Base-by-base conservation (phyloP, 345 rosid species). In the Eucalyptus leucophloia region DNA sequence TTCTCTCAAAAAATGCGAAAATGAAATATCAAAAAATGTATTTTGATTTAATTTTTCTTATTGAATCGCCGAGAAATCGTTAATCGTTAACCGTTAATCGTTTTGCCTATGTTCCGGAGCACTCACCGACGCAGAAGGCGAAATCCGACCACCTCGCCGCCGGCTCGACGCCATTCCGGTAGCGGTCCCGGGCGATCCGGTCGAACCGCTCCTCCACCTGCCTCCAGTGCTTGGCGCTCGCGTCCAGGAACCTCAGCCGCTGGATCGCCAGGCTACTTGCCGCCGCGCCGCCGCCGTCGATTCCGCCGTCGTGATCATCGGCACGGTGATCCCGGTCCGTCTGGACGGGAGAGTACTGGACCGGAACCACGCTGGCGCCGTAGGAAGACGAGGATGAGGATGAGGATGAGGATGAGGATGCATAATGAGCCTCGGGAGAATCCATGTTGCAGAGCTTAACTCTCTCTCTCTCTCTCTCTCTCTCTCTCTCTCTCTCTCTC, bases 121-220 rank as follows among this genome's bases (percentile, higher is more conserved):
- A 54, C 85, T 86, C 80, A 94, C 96, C 95, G 86, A 92, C 45
- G 67, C 95, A 94, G 92, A 88, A 91, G 28, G 92, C 92, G 47
- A 94, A 94, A 88, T 93, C 94, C 19, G 95, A 91, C 91, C 95
- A 92, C 58, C 89, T 93, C 53, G 92, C 80, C 2, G 60, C 92
- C 67, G 89, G 89, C 60, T 92, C 93, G 42, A 50, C 53, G 30
- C 87, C 91, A 49, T 89, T 86, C 77, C 87, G 9, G 47, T 40
- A 18, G 86, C 4, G 37, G 56, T 14, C 8, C 3, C 86, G n/a
- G 42, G 93, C 92, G 42, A 94, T 89, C 85, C 88, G 89, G 90
- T 93, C 53, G 90, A 93, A 94, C 87, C 93, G 92, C 45, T 87
- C 89, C 88, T 91, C 94, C 8, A 92, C 94, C 16, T 91, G 87